Base-by-base conservation (phyloP, 495 filamentous ascomycete genomes). In the Penicillium malachiteum region DNA sequence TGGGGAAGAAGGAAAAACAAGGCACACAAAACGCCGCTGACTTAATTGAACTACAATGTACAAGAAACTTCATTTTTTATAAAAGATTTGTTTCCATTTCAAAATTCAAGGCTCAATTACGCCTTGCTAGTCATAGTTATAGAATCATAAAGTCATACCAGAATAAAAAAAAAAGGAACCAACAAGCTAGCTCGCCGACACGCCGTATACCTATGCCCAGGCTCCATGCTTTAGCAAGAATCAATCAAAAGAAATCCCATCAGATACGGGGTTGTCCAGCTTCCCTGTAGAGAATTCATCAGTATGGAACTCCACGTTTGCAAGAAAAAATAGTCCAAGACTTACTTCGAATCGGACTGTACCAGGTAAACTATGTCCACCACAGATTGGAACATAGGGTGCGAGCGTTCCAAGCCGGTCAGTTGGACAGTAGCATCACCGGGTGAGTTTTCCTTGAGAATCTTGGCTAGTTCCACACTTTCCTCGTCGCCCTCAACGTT, bases 401-500 rank as follows among this genome's bases (percentile, higher is more conserved):
- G 88, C 7, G 65, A 72, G 55, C 82, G 71, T 60, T 88, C 82
- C 21, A 96, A 76, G 16, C 89, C 90, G 55, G 87, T 91, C 50
- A 96, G 81, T 70, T 90, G 72, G 52, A 85, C 83, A 7, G 90
- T 85, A 2, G 85, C 87, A 56, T 90, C 85, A 42, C 87, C 77
- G 32, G 79, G 73, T 7, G 70, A 73, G 64, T 84, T 81, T 57
- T 82, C 78, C 61, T 86, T 83, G 75, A 96, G 85, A 66, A 92
- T 90, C 78, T 87, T 85, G 58, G 90, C 89, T 40, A 96, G 80
- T 63, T 93, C 84, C 33, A 67, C 75, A 66, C 88, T 92, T 84
- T 96, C 92, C 0, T 92, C 88, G 63, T 96, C 92, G 18, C 84
- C 91, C 55, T 88, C 79, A 35, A 96, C 89, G 69, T 96, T 90